Conservation (phyloP, 75 land plant species). For the Sequoia sempervirens region DNA sequence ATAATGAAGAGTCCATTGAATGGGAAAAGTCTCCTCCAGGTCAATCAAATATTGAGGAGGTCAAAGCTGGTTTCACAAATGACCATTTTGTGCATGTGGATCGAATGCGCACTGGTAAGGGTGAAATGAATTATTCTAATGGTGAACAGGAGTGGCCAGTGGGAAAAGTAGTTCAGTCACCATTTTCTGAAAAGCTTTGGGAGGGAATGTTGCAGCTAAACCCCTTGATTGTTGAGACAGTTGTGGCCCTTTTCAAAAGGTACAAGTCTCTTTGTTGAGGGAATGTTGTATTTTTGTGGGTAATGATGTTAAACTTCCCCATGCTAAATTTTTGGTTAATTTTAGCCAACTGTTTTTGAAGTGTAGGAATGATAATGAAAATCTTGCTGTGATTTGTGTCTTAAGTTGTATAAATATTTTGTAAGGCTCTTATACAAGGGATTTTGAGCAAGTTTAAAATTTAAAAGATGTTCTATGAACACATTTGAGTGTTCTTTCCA, state of each 20-base stretch:
- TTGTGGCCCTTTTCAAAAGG: slow-evolving; percentile 65
- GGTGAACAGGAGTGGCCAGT: slow-evolving; percentile 8
- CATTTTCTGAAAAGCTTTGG: slow-evolving; percentile 45
- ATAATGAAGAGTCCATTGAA: not conserved
- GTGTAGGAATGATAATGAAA: not conserved
- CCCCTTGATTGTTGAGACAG: slow-evolving; percentile 39
- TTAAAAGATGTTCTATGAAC: not conserved
- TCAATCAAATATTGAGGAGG: not conserved
- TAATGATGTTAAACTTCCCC: not conserved
- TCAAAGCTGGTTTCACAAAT: not conserved
- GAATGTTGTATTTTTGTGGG: not conserved
- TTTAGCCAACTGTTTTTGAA: not conserved
- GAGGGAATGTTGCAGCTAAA: slow-evolving; percentile 78
- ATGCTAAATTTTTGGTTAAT: not conserved
- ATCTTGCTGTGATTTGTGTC: not conserved
- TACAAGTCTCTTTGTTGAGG: slow-evolving; percentile 23
- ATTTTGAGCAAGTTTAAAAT: not conserved
- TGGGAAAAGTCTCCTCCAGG: slow-evolving; percentile 4
- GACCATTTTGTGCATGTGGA: not conserved
- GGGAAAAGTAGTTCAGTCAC: not conserved
- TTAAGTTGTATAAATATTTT: not conserved
- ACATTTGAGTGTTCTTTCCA: not conserved
- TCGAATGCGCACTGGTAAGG: not conserved
- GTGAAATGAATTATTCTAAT: not conserved
- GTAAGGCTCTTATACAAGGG: not conserved